Conservation (phyloP, 495 filamentous ascomycete species). For the Penicillium maclennaniae region DNA sequence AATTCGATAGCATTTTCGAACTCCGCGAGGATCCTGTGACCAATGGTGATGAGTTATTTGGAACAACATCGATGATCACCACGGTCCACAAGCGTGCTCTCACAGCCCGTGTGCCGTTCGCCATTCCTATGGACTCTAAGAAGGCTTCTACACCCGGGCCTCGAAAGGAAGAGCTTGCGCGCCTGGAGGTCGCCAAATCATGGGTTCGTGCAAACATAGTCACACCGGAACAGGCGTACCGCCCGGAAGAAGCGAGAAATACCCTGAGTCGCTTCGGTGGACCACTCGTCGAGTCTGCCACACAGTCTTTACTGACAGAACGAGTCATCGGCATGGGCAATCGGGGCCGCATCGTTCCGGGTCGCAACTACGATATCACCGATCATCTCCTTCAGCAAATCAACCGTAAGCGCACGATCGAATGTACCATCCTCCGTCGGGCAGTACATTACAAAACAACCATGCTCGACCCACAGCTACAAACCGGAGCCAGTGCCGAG, state of each 20-base stretch:
- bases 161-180: constrained; percentile 20
- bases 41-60: constrained; percentile 41
- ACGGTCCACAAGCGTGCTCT: constrained; percentile 32
- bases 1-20: constrained; percentile 48
- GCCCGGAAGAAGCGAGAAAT: constrained; percentile 34
- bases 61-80: constrained; percentile 28
- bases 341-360: constrained; percentile 47
- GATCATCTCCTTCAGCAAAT: constrained; percentile 51
- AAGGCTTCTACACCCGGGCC: not conserved
- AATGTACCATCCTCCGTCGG: constrained; percentile 43
- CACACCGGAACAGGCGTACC: constrained; percentile 49
- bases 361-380: constrained; percentile 55
- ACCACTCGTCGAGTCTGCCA: constrained; percentile 48
- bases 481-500: constrained; percentile 23
- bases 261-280: constrained; percentile 44
- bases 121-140: constrained; percentile 22
- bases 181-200: constrained; percentile 49
- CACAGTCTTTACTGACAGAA: constrained; percentile 54
- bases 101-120: constrained; percentile 38
- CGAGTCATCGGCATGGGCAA: constrained; percentile 59
- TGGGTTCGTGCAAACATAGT: constrained; percentile 58
- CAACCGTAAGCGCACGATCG: constrained; percentile 42
- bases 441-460: constrained; percentile 56
- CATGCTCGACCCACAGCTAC: constrained; percentile 53
- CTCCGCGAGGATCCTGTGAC: constrained; percentile 40